Evolutionary conservation across 345 rosid species (phyloP).

Genomic region (Citrus medica): DNA sequence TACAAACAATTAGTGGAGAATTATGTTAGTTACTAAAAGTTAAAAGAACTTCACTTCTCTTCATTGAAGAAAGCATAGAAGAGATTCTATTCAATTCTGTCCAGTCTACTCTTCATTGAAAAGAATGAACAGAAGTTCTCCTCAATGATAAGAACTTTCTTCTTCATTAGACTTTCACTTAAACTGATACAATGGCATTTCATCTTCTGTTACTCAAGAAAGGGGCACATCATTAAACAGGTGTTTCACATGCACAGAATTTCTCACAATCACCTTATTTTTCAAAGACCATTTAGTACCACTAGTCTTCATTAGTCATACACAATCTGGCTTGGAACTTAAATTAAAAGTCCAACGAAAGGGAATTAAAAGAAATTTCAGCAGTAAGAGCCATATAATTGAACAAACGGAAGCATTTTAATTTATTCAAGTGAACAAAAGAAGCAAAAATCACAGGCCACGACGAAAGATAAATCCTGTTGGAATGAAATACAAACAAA

Average conservation of each 20-base stretch:
- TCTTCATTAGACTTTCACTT: not conserved
- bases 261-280: not conserved
- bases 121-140: not conserved
- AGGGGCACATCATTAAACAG: not conserved
- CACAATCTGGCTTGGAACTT: not conserved
- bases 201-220: not conserved
- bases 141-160: not conserved
- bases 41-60: not conserved
- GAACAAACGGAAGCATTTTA: not conserved
- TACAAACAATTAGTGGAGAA: not conserved
- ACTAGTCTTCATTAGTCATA: not conserved
- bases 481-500: conserved; percentile 7
- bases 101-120: not conserved
- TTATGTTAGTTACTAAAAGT: not conserved
- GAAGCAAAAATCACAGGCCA: not conserved
- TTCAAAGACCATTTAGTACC: no score
- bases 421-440: not conserved
- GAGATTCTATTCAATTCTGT: not conserved
- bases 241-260: not conserved
- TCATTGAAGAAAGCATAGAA: not conserved
- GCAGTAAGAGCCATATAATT: not conserved
- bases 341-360: not conserved
- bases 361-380: not conserved
- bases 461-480: not conserved
- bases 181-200: not conserved